Percentiles rank a stretch among this genome's conserved stretches.
Evolutionary conservation across 768 basidiomycete genomes (phyloP).

Genomic region (Boletus huronensis): DNA sequence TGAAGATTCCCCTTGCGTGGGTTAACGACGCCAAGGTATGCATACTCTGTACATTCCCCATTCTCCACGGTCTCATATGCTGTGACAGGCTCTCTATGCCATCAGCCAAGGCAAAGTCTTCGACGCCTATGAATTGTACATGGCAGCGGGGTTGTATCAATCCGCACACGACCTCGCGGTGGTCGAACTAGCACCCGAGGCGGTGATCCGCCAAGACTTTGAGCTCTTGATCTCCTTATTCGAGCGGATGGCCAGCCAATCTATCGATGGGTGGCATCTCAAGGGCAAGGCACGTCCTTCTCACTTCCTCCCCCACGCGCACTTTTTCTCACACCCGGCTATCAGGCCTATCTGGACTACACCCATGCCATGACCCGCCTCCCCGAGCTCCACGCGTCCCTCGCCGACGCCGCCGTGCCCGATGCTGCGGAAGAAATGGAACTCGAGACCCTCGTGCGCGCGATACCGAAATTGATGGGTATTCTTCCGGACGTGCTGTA

Average conservation of each 20-base stretch:
- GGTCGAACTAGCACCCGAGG: slow-evolving; percentile 84
- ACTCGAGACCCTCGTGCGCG: slow-evolving; percentile 56
- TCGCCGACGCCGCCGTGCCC: slow-evolving; percentile 40
- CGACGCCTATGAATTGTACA: slow-evolving; percentile 73
- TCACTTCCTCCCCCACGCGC: neutral
- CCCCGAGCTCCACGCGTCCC: slow-evolving; percentile 49
- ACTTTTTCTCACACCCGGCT: slow-evolving; percentile 4
- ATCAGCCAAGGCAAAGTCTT: slow-evolving; percentile 59
- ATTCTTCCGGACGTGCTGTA: slow-evolving; percentile 66
- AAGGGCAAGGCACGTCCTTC: slow-evolving; percentile 67
- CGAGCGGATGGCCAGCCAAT: slow-evolving; percentile 50
- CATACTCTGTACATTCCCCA: neutral
- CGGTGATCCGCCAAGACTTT: slow-evolving; percentile 55
- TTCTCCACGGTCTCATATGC: neutral
- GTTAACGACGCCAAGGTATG: slow-evolving; percentile 84
- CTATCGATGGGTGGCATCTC: slow-evolving; percentile 73
- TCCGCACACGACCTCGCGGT: slow-evolving; percentile 84
- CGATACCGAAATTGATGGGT: slow-evolving; percentile 61
- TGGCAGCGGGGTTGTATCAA: slow-evolving; percentile 64
- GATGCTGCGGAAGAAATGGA: slow-evolving; percentile 49
- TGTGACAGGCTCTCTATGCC: slow-evolving; percentile 59
- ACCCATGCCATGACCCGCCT: slow-evolving; percentile 58
- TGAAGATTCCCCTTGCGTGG: slow-evolving; percentile 84
- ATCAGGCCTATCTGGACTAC: slow-evolving; percentile 70
- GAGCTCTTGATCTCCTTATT: slow-evolving; percentile 70